Evolutionary conservation across 2,329 filamentous ascomycete genomes (phyloP), one percentile per base, ranked within the genome.

Genomic region (Fusarium chlamydosporum): DNA sequence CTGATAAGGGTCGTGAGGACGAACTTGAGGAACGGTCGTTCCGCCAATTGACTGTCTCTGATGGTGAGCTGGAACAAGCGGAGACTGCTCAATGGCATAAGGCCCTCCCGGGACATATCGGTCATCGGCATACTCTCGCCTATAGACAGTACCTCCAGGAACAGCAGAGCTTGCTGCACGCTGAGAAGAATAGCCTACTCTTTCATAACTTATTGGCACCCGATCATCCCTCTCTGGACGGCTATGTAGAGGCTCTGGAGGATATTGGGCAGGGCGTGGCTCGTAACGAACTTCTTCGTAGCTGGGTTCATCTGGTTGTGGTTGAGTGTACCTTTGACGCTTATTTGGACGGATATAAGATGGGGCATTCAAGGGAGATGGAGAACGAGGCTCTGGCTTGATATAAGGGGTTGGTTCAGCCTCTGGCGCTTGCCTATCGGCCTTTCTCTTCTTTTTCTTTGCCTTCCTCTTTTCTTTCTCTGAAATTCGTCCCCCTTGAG

Each of bases 371-470:
- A 89, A 77, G 10, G 88, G 88, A 8, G 88, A 90, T 2, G 86
- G 85, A 3, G 89, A 91, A 47, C 82, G 83, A n/a, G 89, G 89
- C 74, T 91, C 89, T 26, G 84, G 79, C 73, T 91, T 91, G 71
- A 91, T 89, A 67, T 84, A 83, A 11, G 87, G 86, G 34, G 82
- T 83, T 37, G 77, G 78, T 52, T 83, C 82, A 41, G 79, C 74
- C 65, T 85, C 84, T 50, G 77, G 79, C 75, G 78, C 82, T 80
- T 82, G 82, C 72, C 78, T 80, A 62, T 86, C 86, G 41, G 82
- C 82, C 79, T 84, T 83, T 69, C 82, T 86, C 75, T 86, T 89
- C 71, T 84, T 85, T 61, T 81, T 85, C 68, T 82, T 84, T 26
- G 75, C 75, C 61, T 80, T 85, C 71, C 82, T 87, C 73, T 82